Conservation (phyloP, 192 early-diverging fungal species). For the Backusella mclennaniae region DNA sequence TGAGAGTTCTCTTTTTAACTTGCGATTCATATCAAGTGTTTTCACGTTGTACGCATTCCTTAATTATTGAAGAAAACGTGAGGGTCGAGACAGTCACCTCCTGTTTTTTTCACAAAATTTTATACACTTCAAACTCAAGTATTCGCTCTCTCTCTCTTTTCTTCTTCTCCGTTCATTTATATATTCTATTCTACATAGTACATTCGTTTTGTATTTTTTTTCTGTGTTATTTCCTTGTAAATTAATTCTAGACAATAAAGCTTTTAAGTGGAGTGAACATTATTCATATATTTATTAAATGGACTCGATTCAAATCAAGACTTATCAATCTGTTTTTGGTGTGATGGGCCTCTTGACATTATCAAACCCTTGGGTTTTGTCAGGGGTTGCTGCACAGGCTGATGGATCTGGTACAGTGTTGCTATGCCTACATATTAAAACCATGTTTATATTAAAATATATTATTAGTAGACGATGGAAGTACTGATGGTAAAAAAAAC, state of each 20-base stretch:
- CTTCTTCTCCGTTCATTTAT: background rate
- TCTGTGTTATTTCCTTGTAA: background rate
- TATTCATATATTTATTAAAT: background rate
- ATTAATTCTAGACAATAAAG: background rate
- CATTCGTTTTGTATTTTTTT: background rate
- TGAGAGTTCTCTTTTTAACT: background rate
- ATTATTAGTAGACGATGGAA: background rate
- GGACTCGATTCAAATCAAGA: background rate
- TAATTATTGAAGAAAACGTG: background rate
- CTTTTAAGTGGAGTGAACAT: background rate
- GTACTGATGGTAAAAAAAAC: background rate
- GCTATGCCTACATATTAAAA: background rate
- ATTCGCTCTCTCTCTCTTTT: background rate
- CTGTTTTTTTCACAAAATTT: background rate
- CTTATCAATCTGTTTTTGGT: background rate
- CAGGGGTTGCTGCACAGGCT: background rate
- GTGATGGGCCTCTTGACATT: background rate
- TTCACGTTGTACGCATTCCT: background rate
- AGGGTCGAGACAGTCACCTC: constrained; percentile 7
- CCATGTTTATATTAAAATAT: background rate
- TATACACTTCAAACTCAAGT: background rate
- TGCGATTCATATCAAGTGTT: background rate
- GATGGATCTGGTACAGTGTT: background rate
- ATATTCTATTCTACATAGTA: background rate
- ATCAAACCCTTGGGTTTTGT: background rate